Percentiles rank a stretch among this genome's conserved stretches.
phyloP scores from a whole-genome alignment of 768 basidiomycete genomes.

The Suillus placidus region DNA sequence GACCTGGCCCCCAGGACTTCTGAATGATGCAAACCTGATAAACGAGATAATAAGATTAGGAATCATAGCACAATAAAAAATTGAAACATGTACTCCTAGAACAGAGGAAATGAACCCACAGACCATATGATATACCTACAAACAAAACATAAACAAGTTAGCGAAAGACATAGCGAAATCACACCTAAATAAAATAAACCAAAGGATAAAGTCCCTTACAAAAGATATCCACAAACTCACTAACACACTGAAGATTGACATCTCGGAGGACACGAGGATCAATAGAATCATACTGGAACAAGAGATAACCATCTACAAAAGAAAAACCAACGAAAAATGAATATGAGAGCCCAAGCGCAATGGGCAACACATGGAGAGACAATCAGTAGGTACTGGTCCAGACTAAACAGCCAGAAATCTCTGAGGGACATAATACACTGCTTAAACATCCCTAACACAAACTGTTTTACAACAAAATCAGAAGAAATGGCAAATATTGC shows the following conservation, averaged over 20 bases:
- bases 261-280: background rate
- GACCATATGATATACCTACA: background rate
- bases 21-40: no score
- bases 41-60: no score
- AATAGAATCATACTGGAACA: background rate
- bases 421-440: background rate
- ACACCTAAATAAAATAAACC: background rate
- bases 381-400: background rate
- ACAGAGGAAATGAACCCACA: background rate
- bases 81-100: rapidly evolving
- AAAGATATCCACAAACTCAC: background rate
- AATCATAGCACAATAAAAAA: no score
- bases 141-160: background rate
- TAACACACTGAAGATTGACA: background rate
- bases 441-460: background rate
- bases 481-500: background rate
- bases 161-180: background rate
- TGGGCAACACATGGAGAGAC: background rate
- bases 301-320: background rate
- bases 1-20: background rate
- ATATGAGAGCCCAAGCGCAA: background rate
- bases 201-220: background rate
- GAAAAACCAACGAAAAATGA: no score
- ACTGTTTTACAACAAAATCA: background rate
- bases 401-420: background rate